These are phyloP conservation scores for Lachnellula arida DNA, from an alignment of 2,329 filamentous ascomycete species.

Conservation along the genomic window DNA sequence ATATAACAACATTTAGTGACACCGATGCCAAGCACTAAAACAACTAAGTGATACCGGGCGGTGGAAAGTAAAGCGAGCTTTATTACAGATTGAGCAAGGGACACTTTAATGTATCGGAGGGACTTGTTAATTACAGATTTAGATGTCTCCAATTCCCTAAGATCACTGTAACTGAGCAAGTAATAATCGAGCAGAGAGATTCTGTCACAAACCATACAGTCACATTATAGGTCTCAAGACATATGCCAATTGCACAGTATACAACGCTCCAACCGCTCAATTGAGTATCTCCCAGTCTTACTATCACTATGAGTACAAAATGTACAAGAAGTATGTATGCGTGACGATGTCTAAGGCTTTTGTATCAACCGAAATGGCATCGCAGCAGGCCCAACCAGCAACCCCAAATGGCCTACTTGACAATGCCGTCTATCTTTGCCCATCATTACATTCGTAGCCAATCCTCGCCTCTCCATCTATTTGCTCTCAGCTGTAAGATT, in stretches of 20 bases:
- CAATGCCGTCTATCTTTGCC: slow-evolving; percentile 23
- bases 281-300: slow-evolving; percentile 11
- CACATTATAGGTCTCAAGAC: neutral
- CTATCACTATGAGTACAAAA: slow-evolving; percentile 33
- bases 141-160: no score
- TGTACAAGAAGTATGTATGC: slow-evolving; percentile 35
- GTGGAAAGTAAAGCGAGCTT: neutral
- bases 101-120: no score
- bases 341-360: slow-evolving; percentile 32
- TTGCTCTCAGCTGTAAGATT: slow-evolving; percentile 47
- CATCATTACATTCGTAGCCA: slow-evolving; percentile 24
- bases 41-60: neutral
- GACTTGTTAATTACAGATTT: no score
- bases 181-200: no score
- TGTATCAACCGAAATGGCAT: slow-evolving; percentile 26
- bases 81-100: neutral
- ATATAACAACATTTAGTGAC: neutral
- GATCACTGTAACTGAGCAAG: no score
- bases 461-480: slow-evolving; percentile 10
- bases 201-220: no score
- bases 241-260: neutral
- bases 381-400: slow-evolving; percentile 16
- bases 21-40: neutral
- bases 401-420: slow-evolving; percentile 10
- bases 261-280: neutral